Base-by-base conservation (phyloP, 2,329 filamentous ascomycete genomes). In the Epichloe sibirici region DNA sequence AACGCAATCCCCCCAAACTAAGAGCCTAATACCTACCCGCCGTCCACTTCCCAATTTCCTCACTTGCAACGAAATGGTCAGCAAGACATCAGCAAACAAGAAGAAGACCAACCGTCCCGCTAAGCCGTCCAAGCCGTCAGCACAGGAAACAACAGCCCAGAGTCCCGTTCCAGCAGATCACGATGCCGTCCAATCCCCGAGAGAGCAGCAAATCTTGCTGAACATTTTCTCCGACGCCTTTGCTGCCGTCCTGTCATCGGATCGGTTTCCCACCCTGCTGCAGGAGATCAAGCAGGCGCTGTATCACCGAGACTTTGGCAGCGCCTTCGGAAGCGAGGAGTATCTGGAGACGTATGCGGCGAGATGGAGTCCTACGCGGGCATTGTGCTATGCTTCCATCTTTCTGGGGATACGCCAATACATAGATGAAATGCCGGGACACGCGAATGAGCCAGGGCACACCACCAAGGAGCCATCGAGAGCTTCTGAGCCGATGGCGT, bases 321-420 rank as follows among this genome's bases (percentile, higher is more conserved):
- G 74, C 15, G 91, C 91, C 0, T 98, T 97, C 69, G 82, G 82
- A 0, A 75, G 75, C 45, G 75, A 81, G 52, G 81, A 85, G 45
- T 79, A 85, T 60, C 76, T 96, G 17, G 81, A 86, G 55, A 87
- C 86, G 9, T 98, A 98, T 71, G 88, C 89, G 8, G 80, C 88
- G 51, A 74, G 93, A 60, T 98, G 91, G 90, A 95, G 90, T 67
- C 88, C 91, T 2, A 86, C 86, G 50, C 77, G 93, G 51, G 86
- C 90, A 0, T 71, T 97, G 50, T 88, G 85, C 57, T 97, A 97
- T 69, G 74, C 81, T n/a, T 63, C 69, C 3, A 68, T 83, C n/a
- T 66, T 85, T 39, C 54, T 66, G 48, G 62, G 61, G 7, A 62
- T 79, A 12, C 55, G 57, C 9, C 54, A 57, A 1, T 58, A 74